Evolutionary conservation across 1,284 basidiomycete genomes (phyloP), one percentile per base, ranked within the genome.

Genomic region (Chiua sp.): DNA sequence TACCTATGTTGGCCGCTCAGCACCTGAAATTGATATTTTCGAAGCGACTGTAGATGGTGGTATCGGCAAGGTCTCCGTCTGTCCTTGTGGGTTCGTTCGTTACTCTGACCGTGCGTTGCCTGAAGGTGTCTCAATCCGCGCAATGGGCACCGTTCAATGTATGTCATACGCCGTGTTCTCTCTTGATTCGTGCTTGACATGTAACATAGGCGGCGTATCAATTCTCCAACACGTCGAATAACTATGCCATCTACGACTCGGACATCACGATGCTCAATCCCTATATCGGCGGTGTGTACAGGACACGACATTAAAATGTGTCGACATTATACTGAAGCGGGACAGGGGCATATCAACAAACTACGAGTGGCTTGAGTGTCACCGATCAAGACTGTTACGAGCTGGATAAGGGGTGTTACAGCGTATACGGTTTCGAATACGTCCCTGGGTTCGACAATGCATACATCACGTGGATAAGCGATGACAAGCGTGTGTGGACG

Each of bases 21-120:
- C 93, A 0, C 94, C 94, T 7, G 94, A 96, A 76, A 94, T 97
- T 20, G 72, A 73, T 53, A 65, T 76, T 26, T 76, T 73, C 39
- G 74, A 73, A 35, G 74, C 73, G 16, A 73, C 70, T 3, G 69
- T 73, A 37, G 73, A 73, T 56, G 3, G 0, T 50, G 68, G 65
- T 32, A 18, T 73, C 7, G 74, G 72, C 49, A 76, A 76, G 69
- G 73, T 72, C 33, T 7, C 51, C 50, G 32, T 53, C 53, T 48
- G 28, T 47, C 12, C 22, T 30, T 28, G n/a, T 32, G 20, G 22
- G 7, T 47, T 44, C 37, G 30, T n/a, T 44, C 32, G 33, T 33
- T 30, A 23, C 23, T 54, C 61, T 74, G 52, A 66, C 47, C 15
- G 49, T 26, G 26, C 20, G 15, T 58, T 48, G 3, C 11, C 23